Conservation (phyloP, 2,329 filamentous ascomycete species). For the Fusarium longipes region DNA sequence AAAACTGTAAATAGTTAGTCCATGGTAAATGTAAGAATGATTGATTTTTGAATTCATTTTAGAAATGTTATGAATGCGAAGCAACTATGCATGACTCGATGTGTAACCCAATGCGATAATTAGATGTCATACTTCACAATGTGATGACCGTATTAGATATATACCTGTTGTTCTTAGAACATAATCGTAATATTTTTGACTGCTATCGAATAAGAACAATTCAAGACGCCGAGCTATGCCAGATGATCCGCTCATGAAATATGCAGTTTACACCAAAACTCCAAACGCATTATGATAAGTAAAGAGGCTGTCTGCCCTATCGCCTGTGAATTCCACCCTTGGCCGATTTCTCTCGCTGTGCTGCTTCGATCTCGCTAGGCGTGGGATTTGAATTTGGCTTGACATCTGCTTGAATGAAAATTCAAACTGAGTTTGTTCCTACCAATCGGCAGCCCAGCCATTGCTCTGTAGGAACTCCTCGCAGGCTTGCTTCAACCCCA, state of each 20-base stretch:
- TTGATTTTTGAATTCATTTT: neutral
- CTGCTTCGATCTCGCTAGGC: neutral
- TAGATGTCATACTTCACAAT: neutral
- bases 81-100: neutral
- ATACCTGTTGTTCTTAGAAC: neutral
- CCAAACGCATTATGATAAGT: neutral
- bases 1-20: neutral
- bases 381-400: accelerated
- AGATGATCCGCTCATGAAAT: neutral
- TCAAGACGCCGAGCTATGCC: neutral
- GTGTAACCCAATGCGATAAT: neutral
- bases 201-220: neutral
- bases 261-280: neutral
- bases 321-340: neutral
- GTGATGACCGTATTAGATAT: accelerated
- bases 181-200: neutral
- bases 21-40: neutral
- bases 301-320: neutral
- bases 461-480: conserved; percentile 87
- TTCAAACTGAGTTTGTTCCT: conserved; percentile 24
- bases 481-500: conserved; percentile 83
- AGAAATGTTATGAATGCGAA: neutral
- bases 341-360: neutral
- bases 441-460: conserved; percentile 95
- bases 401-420: neutral